Evolutionary conservation across 2,329 filamentous ascomycete genomes (phyloP).

Genomic region (Monilinia laxa): DNA sequence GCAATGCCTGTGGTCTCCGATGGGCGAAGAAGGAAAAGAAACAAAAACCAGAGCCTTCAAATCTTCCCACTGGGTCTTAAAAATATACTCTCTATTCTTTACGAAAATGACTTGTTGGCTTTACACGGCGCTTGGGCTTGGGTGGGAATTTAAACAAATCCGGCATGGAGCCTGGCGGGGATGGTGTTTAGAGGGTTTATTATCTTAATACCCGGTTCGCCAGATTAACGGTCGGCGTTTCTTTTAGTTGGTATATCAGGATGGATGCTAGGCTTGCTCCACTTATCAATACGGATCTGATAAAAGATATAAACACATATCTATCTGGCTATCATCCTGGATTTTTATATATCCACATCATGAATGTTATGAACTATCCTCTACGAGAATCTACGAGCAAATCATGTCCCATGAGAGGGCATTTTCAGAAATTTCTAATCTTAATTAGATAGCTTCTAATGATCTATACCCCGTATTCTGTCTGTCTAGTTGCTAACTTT

Average conservation of each 20-base stretch:
- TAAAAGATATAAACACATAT: background rate
- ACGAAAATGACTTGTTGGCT: constrained; percentile 18
- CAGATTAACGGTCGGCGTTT: constrained; percentile 10
- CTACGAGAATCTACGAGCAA: background rate
- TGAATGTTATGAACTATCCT: background rate
- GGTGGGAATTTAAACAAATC: background rate
- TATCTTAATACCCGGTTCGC: constrained; percentile 5
- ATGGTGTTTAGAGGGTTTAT: constrained; percentile 4
- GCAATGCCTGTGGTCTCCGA: constrained; percentile 84
- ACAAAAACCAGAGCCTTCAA: constrained; percentile 30
- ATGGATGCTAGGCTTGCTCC: background rate
- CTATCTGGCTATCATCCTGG: background rate
- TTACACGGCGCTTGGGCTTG: constrained; percentile 14
- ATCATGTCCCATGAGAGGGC: background rate
- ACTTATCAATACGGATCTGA: too few species aligned
- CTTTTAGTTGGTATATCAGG: constrained; percentile 1
- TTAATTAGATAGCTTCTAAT: too few species aligned
- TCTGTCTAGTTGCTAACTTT: too few species aligned
- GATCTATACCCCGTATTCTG: too few species aligned
- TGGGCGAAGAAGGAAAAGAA: constrained; percentile 86
- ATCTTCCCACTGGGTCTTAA: background rate
- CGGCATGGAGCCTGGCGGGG: constrained; percentile 19
- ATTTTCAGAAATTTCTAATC: too few species aligned
- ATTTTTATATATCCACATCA: background rate
- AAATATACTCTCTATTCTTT: background rate